A percentile compares a stretch with the other conserved stretches of the same genome.
These are phyloP conservation scores for Citrus hindsii DNA, from an alignment of 345 rosid genomes.

Conservation along the genomic window DNA sequence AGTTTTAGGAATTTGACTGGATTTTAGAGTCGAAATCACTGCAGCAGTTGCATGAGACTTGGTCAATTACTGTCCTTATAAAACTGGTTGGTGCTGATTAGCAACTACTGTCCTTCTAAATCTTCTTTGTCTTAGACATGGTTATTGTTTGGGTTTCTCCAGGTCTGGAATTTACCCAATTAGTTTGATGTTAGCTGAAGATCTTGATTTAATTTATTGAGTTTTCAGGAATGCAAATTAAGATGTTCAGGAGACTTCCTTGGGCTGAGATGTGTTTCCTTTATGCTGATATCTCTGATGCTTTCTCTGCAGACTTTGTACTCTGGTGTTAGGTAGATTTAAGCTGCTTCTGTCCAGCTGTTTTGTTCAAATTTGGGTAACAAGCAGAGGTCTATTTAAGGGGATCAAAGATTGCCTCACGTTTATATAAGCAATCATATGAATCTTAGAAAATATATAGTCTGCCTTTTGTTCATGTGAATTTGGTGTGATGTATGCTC, in stretches of 20 bases:
- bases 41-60: constrained; percentile 4
- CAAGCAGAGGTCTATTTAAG: constrained; percentile 9
- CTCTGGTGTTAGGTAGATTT: neutral
- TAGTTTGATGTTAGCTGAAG: neutral
- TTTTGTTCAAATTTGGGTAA: constrained; percentile 6
- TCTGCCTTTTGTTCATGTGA: constrained; percentile 12
- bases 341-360: neutral
- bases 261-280: constrained; percentile 12
- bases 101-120: neutral
- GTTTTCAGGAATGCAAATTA: neutral
- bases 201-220: neutral
- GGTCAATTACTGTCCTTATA: neutral
- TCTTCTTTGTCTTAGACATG: neutral
- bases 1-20: neutral
- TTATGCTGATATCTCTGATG: neutral
- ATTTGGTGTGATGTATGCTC: constrained; percentile 21
- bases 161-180: constrained; percentile 8
- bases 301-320: neutral
- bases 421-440: neutral
- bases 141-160: neutral
- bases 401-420: neutral
- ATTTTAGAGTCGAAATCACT: neutral
- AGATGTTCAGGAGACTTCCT: constrained; percentile 6
- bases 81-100: constrained; percentile 6
- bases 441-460: constrained; percentile 12